Base-by-base conservation (phyloP, 176 grass and related monocot genomes). In the Ampelocalamus luodianensis region DNA sequence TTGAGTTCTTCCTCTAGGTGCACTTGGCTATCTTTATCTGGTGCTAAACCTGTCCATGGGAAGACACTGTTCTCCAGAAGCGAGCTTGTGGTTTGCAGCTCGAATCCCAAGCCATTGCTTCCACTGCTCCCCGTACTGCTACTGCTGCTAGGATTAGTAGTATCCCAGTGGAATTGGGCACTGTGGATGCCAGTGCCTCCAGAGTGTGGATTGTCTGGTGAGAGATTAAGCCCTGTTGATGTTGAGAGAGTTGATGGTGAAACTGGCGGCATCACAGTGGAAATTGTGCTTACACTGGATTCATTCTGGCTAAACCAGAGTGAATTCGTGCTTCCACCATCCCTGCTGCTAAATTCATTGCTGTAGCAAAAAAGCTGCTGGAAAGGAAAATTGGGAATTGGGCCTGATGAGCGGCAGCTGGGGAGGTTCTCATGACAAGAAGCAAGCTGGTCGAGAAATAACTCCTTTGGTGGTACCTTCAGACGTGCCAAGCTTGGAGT, bases 1-100 rank as follows among this genome's bases (percentile, higher is more conserved):
- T 90, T 86, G 78, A 93, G 73, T 58, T 90, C 91, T 71, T 90
- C 91, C 49, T 85, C 88, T 4, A 90, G 77, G 15, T 93, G 87
- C 54, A 75, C 29, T 51, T 80, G 77, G 26, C 48, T 64, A 32
- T 75, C 89, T 74, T 77, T 83, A 12, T 90, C 82, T 37, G 82
- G 29, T 6, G 66, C 42, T 77, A 83, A 65, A 4, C 85, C 79
- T 11, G 87, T 79, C 91, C 91, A 93, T 64, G 88, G 85, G 72
- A 88, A 88, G 37, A 87, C 65, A 55, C 82, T 81, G 36, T 37
- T 58, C 34, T 90, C 85, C 22, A 90, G 68, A 76, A 85, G 76
- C 64, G 80, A 85, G 50, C 29, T 69, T 40, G 71, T 78, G 80
- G 84, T 84, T 75, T 87, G 87, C 71, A 89, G 49, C 76, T 89